phyloP scores from a whole-genome alignment of 805 yeast genomes.

The Cephaloascus fragrans region DNA sequence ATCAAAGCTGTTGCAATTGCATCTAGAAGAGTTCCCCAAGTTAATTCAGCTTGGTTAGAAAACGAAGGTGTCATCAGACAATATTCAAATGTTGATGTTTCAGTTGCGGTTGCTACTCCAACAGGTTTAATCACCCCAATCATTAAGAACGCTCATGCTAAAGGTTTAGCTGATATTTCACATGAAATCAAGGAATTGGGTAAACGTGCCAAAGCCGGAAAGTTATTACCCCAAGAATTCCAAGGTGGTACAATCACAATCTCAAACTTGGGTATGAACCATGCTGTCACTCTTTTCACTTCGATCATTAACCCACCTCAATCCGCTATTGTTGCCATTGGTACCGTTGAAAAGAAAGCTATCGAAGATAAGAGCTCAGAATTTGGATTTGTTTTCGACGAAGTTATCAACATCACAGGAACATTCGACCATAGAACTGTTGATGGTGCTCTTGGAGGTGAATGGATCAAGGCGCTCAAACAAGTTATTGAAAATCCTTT shows the following conservation, averaged over 20 bases:
- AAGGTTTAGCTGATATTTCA: constrained; percentile 81
- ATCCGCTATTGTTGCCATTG: constrained; percentile 86
- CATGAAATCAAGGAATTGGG: constrained; percentile 84
- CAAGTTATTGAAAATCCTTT: constrained; percentile 90
- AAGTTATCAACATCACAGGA: constrained; percentile 86
- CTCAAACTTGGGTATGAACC: constrained; percentile 98
- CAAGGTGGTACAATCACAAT: constrained; percentile 99
- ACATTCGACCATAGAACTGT: constrained; percentile 96
- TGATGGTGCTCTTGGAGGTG: constrained; percentile 98
- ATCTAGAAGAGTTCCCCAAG: constrained; percentile 82
- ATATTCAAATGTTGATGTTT: constrained; percentile 85
- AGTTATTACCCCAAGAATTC: constrained; percentile 92
- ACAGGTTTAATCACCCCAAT: constrained; percentile 96
- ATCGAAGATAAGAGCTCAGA: constrained; percentile 87
- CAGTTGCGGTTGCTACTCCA: constrained; percentile 98
- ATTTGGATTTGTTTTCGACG: constrained; percentile 87
- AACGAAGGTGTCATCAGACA: constrained; percentile 85
- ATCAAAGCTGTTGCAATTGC: constrained; percentile 94
- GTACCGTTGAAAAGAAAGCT: constrained; percentile 87
- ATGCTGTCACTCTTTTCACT: constrained; percentile 85
- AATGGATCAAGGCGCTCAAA: constrained; percentile 90
- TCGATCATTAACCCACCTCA: constrained; percentile 98
- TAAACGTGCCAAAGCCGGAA: constrained; percentile 90
- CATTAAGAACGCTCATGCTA: constrained; percentile 76
- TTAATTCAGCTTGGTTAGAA: constrained; percentile 89